Evolutionary conservation across 2,329 filamentous ascomycete species (phyloP).

Genomic region (Ascochyta lentis): DNA sequence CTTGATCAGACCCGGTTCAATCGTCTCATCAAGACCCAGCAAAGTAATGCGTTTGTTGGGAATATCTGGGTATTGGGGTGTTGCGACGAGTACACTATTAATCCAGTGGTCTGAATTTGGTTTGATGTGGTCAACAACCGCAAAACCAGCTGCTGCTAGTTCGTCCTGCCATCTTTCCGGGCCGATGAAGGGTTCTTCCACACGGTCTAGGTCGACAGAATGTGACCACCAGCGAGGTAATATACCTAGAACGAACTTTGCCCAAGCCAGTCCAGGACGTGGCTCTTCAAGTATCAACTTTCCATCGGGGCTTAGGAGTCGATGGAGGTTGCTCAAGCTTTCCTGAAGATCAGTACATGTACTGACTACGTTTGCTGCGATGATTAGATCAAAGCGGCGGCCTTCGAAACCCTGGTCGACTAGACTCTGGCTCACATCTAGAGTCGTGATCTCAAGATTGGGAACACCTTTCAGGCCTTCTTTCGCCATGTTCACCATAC

Average conservation of each 20-base stretch:
- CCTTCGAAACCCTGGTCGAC: neutral
- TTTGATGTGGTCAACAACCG: neutral
- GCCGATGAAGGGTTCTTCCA: neutral
- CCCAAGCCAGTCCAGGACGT: neutral
- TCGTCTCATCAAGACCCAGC: no score
- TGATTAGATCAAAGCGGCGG: conserved; percentile 5
- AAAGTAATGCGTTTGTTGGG: no score
- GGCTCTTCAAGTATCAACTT: neutral
- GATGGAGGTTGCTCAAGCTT: neutral
- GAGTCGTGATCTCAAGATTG: neutral
- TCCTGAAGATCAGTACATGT: neutral
- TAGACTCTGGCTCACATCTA: neutral
- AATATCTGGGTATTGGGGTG: no score
- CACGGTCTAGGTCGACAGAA: neutral
- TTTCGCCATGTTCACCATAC: conserved; percentile 11
- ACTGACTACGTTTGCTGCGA: conserved; percentile 17
- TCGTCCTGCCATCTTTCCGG: neutral
- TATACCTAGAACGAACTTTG: neutral
- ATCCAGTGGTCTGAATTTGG: neutral
- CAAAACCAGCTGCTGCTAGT: neutral
- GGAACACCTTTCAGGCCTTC: neutral
- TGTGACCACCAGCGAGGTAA: neutral
- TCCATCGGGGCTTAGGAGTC: neutral
- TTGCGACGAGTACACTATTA: no score
- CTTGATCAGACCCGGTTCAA: no score